These are phyloP conservation scores for Mucor irregularis DNA, from an alignment of 371 early-diverging fungal genomes.

Conservation along the genomic window DNA sequence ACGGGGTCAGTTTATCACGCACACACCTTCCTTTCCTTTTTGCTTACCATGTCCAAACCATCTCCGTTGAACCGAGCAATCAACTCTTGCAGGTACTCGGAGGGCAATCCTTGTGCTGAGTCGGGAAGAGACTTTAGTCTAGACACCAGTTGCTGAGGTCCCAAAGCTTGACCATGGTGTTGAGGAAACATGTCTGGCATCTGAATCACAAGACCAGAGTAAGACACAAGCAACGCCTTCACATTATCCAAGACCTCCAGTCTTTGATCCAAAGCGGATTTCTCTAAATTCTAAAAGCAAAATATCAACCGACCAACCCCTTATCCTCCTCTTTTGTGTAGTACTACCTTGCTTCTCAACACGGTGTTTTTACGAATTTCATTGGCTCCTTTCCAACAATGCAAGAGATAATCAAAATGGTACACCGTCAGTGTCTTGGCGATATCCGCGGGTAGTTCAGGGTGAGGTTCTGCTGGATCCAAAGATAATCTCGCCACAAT, in stretches of 20 bases:
- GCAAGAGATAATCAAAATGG: constrained; percentile 79
- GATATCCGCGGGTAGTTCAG: constrained; percentile 44
- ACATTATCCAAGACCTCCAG: constrained; percentile 56
- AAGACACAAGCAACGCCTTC: constrained; percentile 72
- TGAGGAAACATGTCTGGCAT: constrained; percentile 92
- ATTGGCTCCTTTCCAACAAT: constrained; percentile 69
- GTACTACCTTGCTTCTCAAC: constrained; percentile 36
- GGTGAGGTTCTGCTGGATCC: constrained; percentile 51
- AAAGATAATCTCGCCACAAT: constrained; percentile 77
- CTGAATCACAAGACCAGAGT: constrained; percentile 81
- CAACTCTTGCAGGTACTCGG: constrained; percentile 54
- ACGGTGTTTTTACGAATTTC: constrained; percentile 57
- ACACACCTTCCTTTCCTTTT: not conserved
- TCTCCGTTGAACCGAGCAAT: constrained; percentile 57
- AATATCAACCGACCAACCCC: too few species aligned
- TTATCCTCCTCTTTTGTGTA: too few species aligned
- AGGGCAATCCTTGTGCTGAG: constrained; percentile 46
- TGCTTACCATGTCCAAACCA: constrained; percentile 61
- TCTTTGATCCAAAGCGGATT: constrained; percentile 57
- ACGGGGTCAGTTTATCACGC: too few species aligned
- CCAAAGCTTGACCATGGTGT: constrained; percentile 37
- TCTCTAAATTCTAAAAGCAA: constrained; percentile 62
- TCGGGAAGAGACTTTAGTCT: constrained; percentile 52
- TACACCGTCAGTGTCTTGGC: constrained; percentile 38
- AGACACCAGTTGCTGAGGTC: constrained; percentile 49